phyloP scores from a whole-genome alignment of 345 rosid genomes.

The Sisymbrium irio region DNA sequence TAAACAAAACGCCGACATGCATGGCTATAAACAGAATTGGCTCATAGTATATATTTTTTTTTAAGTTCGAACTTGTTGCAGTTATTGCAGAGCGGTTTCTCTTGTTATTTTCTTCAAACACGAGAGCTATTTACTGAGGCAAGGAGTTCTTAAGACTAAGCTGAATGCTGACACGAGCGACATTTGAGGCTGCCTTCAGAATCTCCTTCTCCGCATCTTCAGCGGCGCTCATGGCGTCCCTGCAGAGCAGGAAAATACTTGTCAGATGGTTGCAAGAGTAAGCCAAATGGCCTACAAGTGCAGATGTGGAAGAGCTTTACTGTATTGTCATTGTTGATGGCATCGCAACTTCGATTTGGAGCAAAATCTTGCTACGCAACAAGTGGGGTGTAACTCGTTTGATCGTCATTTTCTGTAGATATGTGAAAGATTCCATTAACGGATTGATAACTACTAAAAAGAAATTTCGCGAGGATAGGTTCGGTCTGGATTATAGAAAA shows the following conservation, averaged over 20 bases:
- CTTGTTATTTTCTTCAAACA: background rate
- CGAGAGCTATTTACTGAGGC: slow-evolving; percentile 24
- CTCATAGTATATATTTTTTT: background rate
- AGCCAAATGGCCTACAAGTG: background rate
- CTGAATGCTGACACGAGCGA: slow-evolving; percentile 53
- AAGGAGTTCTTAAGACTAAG: slow-evolving; percentile 50
- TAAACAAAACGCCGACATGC: background rate
- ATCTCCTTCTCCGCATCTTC: slow-evolving; percentile 58
- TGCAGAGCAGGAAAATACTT: slow-evolving; percentile 17
- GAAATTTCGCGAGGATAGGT: background rate
- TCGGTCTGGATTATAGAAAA: background rate
- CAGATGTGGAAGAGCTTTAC: slow-evolving; percentile 25
- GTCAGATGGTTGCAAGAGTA: slow-evolving; percentile 9
- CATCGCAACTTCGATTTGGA: slow-evolving; percentile 45
- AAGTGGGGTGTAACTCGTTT: slow-evolving; percentile 63
- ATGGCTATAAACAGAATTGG: slow-evolving; percentile 13
- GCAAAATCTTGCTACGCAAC: slow-evolving; percentile 61
- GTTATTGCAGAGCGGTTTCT: background rate
- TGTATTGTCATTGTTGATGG: slow-evolving; percentile 35
- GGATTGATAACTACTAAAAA: background rate
- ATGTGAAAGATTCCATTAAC: background rate
- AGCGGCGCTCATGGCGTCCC: slow-evolving; percentile 64
- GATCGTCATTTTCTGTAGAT: slow-evolving; percentile 57
- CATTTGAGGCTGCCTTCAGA: slow-evolving; percentile 41
- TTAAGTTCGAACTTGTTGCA: background rate